Conservation (phyloP, 805 yeast species). For the Blastobotrys terrestris region DNA sequence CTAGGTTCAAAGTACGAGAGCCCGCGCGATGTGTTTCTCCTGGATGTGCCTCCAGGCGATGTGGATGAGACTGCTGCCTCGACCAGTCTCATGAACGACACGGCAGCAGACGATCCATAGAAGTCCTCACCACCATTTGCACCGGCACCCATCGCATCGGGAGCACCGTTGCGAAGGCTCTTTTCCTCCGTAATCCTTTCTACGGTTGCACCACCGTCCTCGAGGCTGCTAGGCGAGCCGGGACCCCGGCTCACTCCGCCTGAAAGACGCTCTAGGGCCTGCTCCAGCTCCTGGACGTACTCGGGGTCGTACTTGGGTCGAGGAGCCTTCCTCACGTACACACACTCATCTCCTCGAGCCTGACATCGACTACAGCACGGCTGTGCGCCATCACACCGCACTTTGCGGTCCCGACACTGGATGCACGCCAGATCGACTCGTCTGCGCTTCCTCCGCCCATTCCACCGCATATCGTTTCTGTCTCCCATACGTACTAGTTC, state of each 20-base stretch:
- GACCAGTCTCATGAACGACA: not conserved
- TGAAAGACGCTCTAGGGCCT: not conserved
- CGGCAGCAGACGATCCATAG: not conserved
- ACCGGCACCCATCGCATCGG: not conserved
- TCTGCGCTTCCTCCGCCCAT: not conserved
- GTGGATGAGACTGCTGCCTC: not conserved
- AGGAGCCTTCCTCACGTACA: not conserved
- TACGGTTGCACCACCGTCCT: not conserved
- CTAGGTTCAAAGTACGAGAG: not conserved
- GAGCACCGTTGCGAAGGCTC: too few relatives aligned
- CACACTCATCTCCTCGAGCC: not conserved
- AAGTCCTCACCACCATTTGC: not conserved
- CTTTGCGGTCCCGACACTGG: slow-evolving; percentile 14
- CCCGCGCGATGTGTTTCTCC: not conserved
- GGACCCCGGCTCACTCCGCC: not conserved
- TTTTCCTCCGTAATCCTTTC: too few relatives aligned
- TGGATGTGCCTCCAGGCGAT: not conserved
- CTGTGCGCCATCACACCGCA: slow-evolving; percentile 15
- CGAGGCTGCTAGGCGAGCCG: not conserved
- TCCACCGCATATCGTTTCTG: too few relatives aligned
- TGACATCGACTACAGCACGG: slow-evolving; percentile 13
- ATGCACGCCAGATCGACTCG: slow-evolving; percentile 12
- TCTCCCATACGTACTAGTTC: too few relatives aligned
- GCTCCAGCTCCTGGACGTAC: not conserved
- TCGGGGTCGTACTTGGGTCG: not conserved